Percentiles rank a stretch among this genome's conserved stretches.
phyloP scores from a whole-genome alignment of 805 yeast genomes.

The Saturnispora ahearnii region DNA sequence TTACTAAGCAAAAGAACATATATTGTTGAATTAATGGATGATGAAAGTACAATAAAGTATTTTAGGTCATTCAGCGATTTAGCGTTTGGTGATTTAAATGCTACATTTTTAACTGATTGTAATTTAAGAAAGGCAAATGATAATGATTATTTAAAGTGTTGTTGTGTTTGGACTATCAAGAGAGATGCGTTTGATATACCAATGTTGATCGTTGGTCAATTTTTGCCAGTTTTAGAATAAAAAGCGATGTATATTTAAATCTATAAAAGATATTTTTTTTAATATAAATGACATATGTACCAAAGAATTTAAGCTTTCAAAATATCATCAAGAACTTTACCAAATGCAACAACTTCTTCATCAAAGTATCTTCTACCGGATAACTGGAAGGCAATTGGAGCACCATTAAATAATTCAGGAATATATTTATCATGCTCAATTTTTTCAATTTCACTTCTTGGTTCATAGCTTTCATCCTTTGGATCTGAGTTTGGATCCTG shows the following conservation, averaged over 20 bases:
- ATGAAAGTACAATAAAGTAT: slow-evolving; percentile 61
- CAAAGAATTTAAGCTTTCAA: slow-evolving; percentile 12
- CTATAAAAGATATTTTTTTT: not conserved
- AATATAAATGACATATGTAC: not conserved
- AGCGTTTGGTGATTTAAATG: slow-evolving; percentile 59
- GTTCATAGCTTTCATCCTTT: slow-evolving; percentile 33
- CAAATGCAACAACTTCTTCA: slow-evolving; percentile 42
- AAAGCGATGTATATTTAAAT: not conserved
- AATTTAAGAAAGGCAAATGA: slow-evolving; percentile 33
- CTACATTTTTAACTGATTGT: slow-evolving; percentile 43
- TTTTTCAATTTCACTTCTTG: slow-evolving; percentile 39
- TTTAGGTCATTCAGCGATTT: slow-evolving; percentile 62
- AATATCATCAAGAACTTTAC: slow-evolving; percentile 24
- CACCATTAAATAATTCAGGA: slow-evolving; percentile 40
- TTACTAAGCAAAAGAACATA: slow-evolving; percentile 53
- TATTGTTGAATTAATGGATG: slow-evolving; percentile 78
- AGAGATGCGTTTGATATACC: slow-evolving; percentile 80
- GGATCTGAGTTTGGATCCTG: slow-evolving; percentile 45
- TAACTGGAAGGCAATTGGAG: slow-evolving; percentile 49
- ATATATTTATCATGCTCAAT: slow-evolving; percentile 39
- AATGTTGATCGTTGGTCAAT: slow-evolving; percentile 75
- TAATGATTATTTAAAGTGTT: slow-evolving; percentile 42
- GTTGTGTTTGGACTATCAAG: slow-evolving; percentile 79
- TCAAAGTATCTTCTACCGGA: slow-evolving; percentile 46
- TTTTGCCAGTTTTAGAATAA: slow-evolving; percentile 49